Conservation (phyloP, 2,329 filamentous ascomycete species). For the Aspergillus pseudonomiae region DNA sequence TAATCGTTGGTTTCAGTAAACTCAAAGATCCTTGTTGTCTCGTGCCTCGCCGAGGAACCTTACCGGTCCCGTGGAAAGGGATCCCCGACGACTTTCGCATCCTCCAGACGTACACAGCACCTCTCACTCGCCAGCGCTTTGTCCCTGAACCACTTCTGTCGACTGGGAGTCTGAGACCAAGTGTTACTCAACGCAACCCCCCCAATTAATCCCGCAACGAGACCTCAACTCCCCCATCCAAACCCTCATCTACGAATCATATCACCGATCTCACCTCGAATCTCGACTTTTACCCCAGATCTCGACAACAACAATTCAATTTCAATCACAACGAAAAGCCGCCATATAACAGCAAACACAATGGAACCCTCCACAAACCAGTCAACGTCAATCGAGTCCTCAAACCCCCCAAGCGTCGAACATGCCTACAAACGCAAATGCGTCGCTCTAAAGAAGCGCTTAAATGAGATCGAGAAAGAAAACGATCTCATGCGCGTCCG, state of each 20-base stretch:
- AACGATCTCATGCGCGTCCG: slow-evolving; percentile 83
- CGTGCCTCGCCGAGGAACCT: not conserved
- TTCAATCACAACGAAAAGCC: not conserved
- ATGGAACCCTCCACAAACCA: slow-evolving; percentile 34
- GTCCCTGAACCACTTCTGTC: not conserved
- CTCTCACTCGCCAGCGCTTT: not conserved
- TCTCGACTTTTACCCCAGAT: not conserved
- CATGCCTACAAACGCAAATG: slow-evolving; percentile 96
- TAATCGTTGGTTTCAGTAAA: not conserved
- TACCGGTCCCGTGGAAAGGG: not conserved
- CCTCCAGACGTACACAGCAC: not conserved
- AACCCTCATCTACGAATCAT: not conserved
- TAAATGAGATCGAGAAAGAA: slow-evolving; percentile 87
- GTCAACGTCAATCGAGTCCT: slow-evolving; percentile 31
- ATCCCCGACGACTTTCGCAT: not conserved
- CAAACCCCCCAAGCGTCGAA: slow-evolving; percentile 84
- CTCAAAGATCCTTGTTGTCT: not conserved
- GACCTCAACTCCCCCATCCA: not conserved
- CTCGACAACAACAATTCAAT: not conserved
- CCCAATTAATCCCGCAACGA: not conserved
- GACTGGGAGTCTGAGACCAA: not conserved
- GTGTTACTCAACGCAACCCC: not conserved
- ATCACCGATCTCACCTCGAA: not conserved
- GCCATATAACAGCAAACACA: slow-evolving; percentile 7
- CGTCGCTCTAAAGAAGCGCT: slow-evolving; percentile 87